Evolutionary conservation across 2,329 filamentous ascomycete species (phyloP).

Genomic region (Phaeophleospora eucalypticola): DNA sequence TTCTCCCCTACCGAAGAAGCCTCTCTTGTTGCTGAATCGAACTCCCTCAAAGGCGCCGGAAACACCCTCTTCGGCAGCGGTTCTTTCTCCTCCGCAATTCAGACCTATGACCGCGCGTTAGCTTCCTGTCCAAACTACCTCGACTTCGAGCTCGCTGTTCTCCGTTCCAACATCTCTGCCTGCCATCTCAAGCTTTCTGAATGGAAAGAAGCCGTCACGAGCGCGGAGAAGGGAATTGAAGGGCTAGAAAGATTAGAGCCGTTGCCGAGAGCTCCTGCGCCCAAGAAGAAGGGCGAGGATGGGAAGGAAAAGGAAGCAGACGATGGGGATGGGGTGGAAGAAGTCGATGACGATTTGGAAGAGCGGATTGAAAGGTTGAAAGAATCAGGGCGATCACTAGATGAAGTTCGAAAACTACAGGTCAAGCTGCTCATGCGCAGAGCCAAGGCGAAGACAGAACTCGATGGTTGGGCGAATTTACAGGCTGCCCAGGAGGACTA

Average conservation of each 20-base stretch:
- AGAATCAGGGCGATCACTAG: constrained; percentile 40
- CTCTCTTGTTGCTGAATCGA: constrained; percentile 65
- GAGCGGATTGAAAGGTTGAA: constrained; percentile 42
- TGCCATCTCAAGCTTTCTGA: constrained; percentile 80
- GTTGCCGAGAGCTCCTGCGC: constrained; percentile 29
- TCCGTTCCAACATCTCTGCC: constrained; percentile 84
- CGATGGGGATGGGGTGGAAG: constrained; percentile 42
- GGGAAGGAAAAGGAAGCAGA: constrained; percentile 28
- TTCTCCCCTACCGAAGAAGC: constrained; percentile 45
- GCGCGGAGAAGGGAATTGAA: constrained; percentile 69
- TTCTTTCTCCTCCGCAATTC: constrained; percentile 72
- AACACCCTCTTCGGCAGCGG: constrained; percentile 73
- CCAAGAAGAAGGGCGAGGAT: constrained; percentile 19
- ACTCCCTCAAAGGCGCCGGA: constrained; percentile 67
- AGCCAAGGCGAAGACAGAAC: constrained; percentile 66
- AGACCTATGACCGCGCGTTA: constrained; percentile 76
- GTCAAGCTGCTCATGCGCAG: constrained; percentile 79
- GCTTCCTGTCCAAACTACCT: constrained; percentile 76
- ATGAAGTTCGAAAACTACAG: constrained; percentile 71
- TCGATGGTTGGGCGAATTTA: constrained; percentile 74
- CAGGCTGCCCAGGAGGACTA: constrained; percentile 80
- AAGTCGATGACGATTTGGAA: constrained; percentile 45
- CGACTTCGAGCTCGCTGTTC: constrained; percentile 80
- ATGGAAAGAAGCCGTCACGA: constrained; percentile 77
- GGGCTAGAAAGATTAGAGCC: constrained; percentile 62